Conservation (phyloP, 768 basidiomycete genomes). For the Royoungia palumana region DNA sequence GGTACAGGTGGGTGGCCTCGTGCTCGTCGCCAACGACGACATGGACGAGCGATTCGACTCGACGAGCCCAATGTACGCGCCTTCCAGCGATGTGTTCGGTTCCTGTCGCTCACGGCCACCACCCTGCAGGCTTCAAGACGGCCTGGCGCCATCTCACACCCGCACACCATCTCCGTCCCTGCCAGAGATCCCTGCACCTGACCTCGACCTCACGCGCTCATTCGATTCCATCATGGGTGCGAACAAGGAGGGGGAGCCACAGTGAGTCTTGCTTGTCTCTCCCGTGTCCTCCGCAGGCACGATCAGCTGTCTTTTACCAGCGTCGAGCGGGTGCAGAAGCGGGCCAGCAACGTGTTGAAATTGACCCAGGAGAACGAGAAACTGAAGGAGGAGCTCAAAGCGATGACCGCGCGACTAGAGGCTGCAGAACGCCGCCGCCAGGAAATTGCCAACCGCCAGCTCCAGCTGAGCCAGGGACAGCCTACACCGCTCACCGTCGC, state of each 20-base stretch:
- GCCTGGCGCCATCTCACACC: conserved; percentile 18
- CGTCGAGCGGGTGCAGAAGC: conserved; percentile 51
- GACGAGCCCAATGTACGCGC: conserved; percentile 23
- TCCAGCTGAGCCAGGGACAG: conserved; percentile 15
- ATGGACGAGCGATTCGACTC: conserved; percentile 26
- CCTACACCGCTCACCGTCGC: conserved; percentile 4
- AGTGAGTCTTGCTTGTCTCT: conserved; percentile 44
- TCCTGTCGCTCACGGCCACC: conserved; percentile 18
- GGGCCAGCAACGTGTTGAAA: conserved; percentile 74
- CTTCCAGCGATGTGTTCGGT: conserved; percentile 2
- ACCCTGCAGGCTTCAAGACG: conserved; percentile 19
- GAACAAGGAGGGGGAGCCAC: conserved; percentile 22
- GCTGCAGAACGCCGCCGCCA: conserved; percentile 63
- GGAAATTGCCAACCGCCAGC: conserved; percentile 41
- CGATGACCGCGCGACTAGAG: conserved; percentile 71
- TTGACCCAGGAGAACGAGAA: conserved; percentile 78
- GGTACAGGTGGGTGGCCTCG: conserved; percentile 11
- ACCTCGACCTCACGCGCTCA: conserved; percentile 44
- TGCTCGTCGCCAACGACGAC: conserved; percentile 25
- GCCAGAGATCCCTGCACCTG: conserved; percentile 52
- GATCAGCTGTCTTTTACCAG: conserved; percentile 32
- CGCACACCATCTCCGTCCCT: conserved; percentile 35
- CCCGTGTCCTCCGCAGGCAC: conserved; percentile 24
- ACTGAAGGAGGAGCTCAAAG: conserved; percentile 69
- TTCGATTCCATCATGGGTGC: conserved; percentile 42